Percentiles rank a stretch among this genome's conserved stretches.
Conservation (phyloP, 768 basidiomycete genomes). For the Punctularia strigosozonata region DNA sequence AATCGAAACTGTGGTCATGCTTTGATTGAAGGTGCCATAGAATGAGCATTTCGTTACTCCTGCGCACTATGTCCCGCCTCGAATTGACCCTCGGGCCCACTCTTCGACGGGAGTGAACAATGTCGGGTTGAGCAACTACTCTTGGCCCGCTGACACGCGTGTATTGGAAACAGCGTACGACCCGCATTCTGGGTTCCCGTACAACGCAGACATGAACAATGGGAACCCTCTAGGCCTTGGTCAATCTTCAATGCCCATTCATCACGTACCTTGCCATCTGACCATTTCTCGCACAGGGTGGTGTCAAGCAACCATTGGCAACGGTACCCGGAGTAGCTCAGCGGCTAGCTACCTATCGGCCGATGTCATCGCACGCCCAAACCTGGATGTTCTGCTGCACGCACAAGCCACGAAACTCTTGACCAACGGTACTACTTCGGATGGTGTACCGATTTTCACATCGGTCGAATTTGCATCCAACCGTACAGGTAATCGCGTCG, state of each 20-base stretch:
- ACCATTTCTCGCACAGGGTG: constrained; percentile 3
- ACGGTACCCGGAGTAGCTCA: constrained; percentile 2
- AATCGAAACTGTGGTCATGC: background rate
- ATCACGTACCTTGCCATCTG: too few species aligned
- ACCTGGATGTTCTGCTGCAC: background rate
- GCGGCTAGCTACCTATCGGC: background rate
- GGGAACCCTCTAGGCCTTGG: constrained; percentile 30
- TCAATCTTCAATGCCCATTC: constrained; percentile 13
- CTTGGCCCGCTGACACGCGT: constrained; percentile 18
- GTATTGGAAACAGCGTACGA: constrained; percentile 26
- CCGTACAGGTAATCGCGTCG: background rate
- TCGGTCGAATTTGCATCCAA: background rate
- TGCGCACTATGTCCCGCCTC: constrained; percentile 23
- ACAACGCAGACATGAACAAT: constrained; percentile 29
- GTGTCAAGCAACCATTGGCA: constrained; percentile 5
- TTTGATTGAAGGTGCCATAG: constrained; percentile 9
- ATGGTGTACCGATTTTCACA: background rate
- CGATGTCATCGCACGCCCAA: background rate
- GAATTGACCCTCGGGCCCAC: constrained; percentile 27
- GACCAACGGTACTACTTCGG: background rate
- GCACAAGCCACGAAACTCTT: background rate
- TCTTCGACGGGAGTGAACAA: constrained; percentile 20
- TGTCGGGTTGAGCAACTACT: constrained; percentile 21
- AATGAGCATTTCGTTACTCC: constrained; percentile 26
- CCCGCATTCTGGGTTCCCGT: constrained; percentile 25